Conservation (phyloP, 2,329 filamentous ascomycete genomes). For the Monilinia laxa region DNA sequence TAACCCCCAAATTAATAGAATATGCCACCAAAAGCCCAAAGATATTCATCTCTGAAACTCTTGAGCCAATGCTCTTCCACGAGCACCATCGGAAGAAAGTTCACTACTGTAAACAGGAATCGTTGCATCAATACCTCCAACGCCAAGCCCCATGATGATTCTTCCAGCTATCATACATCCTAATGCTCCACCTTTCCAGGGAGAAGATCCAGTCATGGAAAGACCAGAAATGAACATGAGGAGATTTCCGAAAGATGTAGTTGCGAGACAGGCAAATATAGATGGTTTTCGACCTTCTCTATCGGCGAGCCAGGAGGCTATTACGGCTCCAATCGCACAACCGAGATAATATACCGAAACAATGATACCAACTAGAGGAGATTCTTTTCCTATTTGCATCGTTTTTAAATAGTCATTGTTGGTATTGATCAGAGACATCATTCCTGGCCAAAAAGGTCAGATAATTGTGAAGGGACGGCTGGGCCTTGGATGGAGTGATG, state of each 20-base stretch:
- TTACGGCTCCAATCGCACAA: slow-evolving; percentile 56
- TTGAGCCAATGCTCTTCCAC: slow-evolving; percentile 59
- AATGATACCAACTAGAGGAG: slow-evolving; percentile 40
- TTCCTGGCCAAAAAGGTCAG: slow-evolving; percentile 40
- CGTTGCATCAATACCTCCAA: slow-evolving; percentile 60
- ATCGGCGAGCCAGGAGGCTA: slow-evolving; percentile 57
- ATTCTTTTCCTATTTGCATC: slow-evolving; percentile 50
- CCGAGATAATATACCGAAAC: slow-evolving; percentile 63
- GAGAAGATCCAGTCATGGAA: slow-evolving; percentile 43
- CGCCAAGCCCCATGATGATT: slow-evolving; percentile 54
- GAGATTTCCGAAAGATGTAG: slow-evolving; percentile 55
- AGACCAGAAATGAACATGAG: slow-evolving; percentile 60
- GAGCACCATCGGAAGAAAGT: slow-evolving; percentile 54
- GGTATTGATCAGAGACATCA: slow-evolving; percentile 74
- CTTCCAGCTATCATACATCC: slow-evolving; percentile 42
- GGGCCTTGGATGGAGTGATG: not conserved
- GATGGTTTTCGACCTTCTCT: slow-evolving; percentile 53
- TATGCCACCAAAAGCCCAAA: slow-evolving; percentile 62
- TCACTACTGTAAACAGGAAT: slow-evolving; percentile 61
- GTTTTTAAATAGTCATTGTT: slow-evolving; percentile 52
- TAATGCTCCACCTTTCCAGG: slow-evolving; percentile 49
- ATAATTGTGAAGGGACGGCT: not conserved
- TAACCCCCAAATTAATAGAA: slow-evolving; percentile 56
- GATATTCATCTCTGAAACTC: slow-evolving; percentile 65
- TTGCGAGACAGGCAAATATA: slow-evolving; percentile 55